Evolutionary conservation across 1,139 yeast species (phyloP).

Genomic region (Kodamaea anthophila): DNA sequence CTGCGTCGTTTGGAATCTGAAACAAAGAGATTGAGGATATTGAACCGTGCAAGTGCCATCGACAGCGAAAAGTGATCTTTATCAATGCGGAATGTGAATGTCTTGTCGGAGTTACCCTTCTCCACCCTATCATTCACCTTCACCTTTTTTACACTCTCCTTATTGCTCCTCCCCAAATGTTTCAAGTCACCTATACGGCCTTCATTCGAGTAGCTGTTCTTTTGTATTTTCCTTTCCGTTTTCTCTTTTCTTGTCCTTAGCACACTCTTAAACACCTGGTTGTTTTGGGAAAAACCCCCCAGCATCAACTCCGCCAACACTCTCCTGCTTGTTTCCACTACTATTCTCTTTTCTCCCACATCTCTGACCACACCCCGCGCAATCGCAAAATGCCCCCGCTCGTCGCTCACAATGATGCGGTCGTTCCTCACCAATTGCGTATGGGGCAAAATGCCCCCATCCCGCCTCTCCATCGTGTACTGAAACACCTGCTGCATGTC

Average conservation of each 20-base stretch:
- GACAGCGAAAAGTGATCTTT: constrained; percentile 75
- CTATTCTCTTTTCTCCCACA: constrained; percentile 32
- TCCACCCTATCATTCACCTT: background rate
- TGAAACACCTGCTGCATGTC: constrained; percentile 24
- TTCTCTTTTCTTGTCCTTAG: constrained; percentile 11
- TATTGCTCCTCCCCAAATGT: constrained; percentile 3
- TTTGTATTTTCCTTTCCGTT: background rate
- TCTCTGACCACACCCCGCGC: constrained; percentile 54
- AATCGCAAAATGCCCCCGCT: constrained; percentile 68
- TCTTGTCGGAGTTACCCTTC: background rate
- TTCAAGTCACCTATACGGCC: constrained; percentile 1
- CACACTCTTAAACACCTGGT: constrained; percentile 48
- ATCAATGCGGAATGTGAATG: constrained; percentile 56
- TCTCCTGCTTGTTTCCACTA: constrained; percentile 45
- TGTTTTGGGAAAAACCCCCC: constrained; percentile 28
- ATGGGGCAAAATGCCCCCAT: constrained; percentile 16
- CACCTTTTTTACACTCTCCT: background rate
- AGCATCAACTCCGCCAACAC: constrained; percentile 39
- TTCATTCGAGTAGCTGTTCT: background rate
- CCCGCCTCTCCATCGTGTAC: constrained; percentile 20
- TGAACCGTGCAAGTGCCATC: constrained; percentile 70
- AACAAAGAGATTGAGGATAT: constrained; percentile 60
- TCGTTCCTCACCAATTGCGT: constrained; percentile 49
- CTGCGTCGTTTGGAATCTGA: constrained; percentile 46
- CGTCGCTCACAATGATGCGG: constrained; percentile 70